phyloP scores from a whole-genome alignment of 768 basidiomycete species.

The Tylopilus intermedius region DNA sequence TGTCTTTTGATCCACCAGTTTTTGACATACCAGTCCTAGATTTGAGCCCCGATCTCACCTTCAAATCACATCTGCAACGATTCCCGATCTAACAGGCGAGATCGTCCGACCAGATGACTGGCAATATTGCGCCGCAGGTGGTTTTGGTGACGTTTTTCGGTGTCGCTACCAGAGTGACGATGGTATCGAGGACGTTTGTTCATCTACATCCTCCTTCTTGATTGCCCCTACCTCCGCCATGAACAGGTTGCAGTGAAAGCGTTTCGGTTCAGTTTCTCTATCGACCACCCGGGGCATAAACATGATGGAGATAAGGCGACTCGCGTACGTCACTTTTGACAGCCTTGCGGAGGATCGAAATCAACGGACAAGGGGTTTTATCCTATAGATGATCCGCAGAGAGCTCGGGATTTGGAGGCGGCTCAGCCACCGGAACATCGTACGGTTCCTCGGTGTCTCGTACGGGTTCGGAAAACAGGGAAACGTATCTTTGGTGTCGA shows the following conservation, averaged over 20 bases:
- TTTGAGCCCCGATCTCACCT: background rate
- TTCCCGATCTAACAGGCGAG: background rate
- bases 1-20: background rate
- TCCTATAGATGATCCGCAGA: conserved; percentile 1
- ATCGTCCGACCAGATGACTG: background rate
- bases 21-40: background rate
- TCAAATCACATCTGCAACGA: background rate
- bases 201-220: background rate
- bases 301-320: background rate
- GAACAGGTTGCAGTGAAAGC: conserved; percentile 8
- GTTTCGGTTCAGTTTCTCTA: conserved; percentile 6
- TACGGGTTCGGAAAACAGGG: conserved; percentile 7
- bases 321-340: conserved; percentile 1
- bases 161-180: background rate
- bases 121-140: conserved; percentile 2
- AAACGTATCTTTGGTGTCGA: conserved; percentile 3
- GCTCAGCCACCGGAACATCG: conserved; percentile 2
- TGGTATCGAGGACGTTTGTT: background rate
- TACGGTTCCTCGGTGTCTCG: conserved; percentile 1
- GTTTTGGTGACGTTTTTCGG: conserved; percentile 7
- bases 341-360: no score
- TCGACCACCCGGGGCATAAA: background rate
- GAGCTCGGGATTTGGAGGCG: conserved; percentile 9
- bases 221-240: background rate
- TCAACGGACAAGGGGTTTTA: background rate